phyloP scores from a whole-genome alignment of 2,329 filamentous ascomycete genomes.

The Colletotrichum sp. region DNA sequence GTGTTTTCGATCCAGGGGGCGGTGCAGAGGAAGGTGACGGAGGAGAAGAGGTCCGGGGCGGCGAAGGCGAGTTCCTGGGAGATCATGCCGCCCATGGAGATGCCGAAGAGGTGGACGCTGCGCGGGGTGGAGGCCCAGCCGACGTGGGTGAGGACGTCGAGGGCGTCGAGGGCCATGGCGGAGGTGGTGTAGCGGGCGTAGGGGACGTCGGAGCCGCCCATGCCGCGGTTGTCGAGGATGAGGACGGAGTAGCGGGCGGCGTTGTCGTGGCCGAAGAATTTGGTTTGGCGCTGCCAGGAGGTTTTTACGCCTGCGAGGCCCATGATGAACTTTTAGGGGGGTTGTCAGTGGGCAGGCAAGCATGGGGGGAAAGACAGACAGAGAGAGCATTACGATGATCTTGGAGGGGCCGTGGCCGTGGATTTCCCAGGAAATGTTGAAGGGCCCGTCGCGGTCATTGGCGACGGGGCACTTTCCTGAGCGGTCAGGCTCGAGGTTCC shows the following conservation, averaged over 20 bases:
- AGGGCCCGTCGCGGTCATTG: slow-evolving; percentile 72
- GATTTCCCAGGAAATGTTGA: slow-evolving; percentile 79
- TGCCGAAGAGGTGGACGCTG: slow-evolving; percentile 71
- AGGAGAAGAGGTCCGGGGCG: slow-evolving; percentile 56
- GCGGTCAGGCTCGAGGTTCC: slow-evolving; percentile 69
- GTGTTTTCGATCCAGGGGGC: slow-evolving; percentile 66
- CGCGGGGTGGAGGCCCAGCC: slow-evolving; percentile 61
- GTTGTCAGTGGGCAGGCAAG: not conserved
- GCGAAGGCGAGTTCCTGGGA: slow-evolving; percentile 75
- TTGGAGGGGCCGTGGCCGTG: slow-evolving; percentile 77
- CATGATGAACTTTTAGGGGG: slow-evolving; percentile 66
- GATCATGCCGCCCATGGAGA: slow-evolving; percentile 92
- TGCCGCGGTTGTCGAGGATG: slow-evolving; percentile 83
- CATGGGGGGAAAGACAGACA: not conserved
- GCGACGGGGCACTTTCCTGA: slow-evolving; percentile 69
- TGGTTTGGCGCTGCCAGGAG: slow-evolving; percentile 83
- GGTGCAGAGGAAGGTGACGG: slow-evolving; percentile 65
- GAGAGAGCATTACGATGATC: slow-evolving; percentile 66
- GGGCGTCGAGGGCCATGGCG: slow-evolving; percentile 80
- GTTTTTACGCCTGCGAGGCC: slow-evolving; percentile 72
- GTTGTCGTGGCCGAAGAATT: slow-evolving; percentile 77
- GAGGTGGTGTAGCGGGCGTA: slow-evolving; percentile 78
- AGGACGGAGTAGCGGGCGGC: slow-evolving; percentile 73
- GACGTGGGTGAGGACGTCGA: slow-evolving; percentile 73
- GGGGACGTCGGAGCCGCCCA: slow-evolving; percentile 81